These are phyloP conservation scores for Trichaptum fuscoviolaceum DNA, from an alignment of 768 basidiomycete species.

Conservation along the genomic window DNA sequence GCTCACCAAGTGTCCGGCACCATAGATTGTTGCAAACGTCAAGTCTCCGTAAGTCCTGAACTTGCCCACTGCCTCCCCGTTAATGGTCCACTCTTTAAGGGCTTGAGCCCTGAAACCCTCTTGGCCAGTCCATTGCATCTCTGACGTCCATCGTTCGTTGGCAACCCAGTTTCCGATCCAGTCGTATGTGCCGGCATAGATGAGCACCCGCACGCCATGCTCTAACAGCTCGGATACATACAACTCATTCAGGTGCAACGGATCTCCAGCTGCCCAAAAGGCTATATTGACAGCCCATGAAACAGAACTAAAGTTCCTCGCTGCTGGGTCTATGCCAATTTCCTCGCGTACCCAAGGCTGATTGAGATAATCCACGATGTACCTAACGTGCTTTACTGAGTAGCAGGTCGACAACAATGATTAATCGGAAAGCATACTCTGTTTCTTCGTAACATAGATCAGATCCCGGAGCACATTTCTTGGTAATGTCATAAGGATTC, in stretches of 20 bases:
- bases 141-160: slow-evolving; percentile 56
- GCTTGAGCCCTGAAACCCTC: slow-evolving; percentile 37
- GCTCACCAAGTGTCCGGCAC: slow-evolving; percentile 73
- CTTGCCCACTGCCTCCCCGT: slow-evolving; percentile 48
- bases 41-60: slow-evolving; percentile 51
- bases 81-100: slow-evolving; percentile 51
- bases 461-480: slow-evolving; percentile 31
- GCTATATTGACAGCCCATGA: slow-evolving; percentile 39
- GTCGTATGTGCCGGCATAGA: slow-evolving; percentile 53
- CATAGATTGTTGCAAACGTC: slow-evolving; percentile 59
- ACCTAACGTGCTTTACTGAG: slow-evolving; percentile 26
- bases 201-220: slow-evolving; percentile 45
- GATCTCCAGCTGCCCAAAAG: slow-evolving; percentile 45
- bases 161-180: slow-evolving; percentile 60
- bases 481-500: slow-evolving; percentile 69
- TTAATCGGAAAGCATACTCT: slow-evolving; percentile 22
- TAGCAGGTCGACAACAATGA: neutral
- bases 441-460: slow-evolving; percentile 40
- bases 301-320: slow-evolving; percentile 55
- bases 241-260: slow-evolving; percentile 17
- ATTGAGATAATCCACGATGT: slow-evolving; percentile 45
- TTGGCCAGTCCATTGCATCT: slow-evolving; percentile 55
- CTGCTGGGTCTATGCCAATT: slow-evolving; percentile 41
- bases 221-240: slow-evolving; percentile 52
- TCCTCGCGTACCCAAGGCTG: slow-evolving; percentile 35